Percentiles rank a stretch among this genome's conserved stretches.
phyloP scores from a whole-genome alignment of 2,329 filamentous ascomycete genomes.

The Lachnellula subtilissima region DNA sequence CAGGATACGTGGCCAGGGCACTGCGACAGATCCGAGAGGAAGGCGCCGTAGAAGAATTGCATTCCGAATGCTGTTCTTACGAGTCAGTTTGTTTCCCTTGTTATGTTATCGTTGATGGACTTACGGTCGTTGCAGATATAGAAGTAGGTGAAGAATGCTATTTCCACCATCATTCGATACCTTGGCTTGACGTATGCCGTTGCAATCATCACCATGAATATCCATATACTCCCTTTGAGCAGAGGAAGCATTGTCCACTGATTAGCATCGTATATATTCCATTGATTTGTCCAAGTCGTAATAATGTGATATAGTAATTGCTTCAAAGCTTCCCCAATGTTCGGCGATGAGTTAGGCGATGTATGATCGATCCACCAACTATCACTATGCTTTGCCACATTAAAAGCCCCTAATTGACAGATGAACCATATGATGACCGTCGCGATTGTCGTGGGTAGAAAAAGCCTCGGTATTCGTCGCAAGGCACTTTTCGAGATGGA shows the following conservation, averaged over 20 bases:
- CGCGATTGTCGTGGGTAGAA: slow-evolving; percentile 52
- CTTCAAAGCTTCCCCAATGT: slow-evolving; percentile 38
- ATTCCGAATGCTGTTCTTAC: slow-evolving; percentile 45
- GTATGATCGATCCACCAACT: slow-evolving; percentile 54
- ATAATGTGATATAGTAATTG: slow-evolving; percentile 42
- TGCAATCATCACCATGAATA: slow-evolving; percentile 49
- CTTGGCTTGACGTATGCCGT: slow-evolving; percentile 45
- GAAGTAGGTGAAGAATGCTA: slow-evolving; percentile 46
- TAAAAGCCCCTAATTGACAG: slow-evolving; percentile 52
- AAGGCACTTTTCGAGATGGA: slow-evolving; percentile 54
- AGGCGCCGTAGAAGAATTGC: slow-evolving; percentile 58
- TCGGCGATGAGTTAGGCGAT: slow-evolving; percentile 39
- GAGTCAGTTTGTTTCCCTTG: slow-evolving; percentile 12
- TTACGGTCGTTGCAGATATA: slow-evolving; percentile 32
- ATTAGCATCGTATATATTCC: slow-evolving; percentile 51
- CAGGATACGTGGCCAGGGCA: slow-evolving; percentile 44
- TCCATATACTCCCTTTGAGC: slow-evolving; percentile 49
- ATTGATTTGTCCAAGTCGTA: slow-evolving; percentile 46
- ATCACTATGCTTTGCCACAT: slow-evolving; percentile 51
- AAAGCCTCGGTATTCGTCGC: slow-evolving; percentile 51
- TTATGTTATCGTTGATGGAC: neutral
- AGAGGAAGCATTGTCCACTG: slow-evolving; percentile 56
- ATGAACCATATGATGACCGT: slow-evolving; percentile 52
- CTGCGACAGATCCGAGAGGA: slow-evolving; percentile 56
- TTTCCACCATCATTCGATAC: slow-evolving; percentile 44